These are phyloP conservation scores for Crithidia fasciculata DNA, from an alignment of 208 protist genomes.

Conservation along the genomic window DNA sequence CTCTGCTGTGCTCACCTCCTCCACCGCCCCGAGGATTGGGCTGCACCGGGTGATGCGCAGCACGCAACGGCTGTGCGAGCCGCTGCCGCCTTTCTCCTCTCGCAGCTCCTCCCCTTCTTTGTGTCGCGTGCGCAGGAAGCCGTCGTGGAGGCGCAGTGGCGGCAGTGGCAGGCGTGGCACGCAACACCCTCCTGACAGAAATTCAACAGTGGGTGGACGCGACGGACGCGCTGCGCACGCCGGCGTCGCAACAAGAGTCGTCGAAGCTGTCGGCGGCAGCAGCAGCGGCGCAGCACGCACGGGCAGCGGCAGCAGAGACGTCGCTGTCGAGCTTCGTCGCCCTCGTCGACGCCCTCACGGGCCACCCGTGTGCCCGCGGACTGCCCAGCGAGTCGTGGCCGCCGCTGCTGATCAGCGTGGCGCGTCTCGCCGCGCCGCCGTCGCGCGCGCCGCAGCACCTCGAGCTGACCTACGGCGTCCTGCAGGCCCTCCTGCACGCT, in stretches of 20 bases:
- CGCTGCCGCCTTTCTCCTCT: constrained; percentile 16
- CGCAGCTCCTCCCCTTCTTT: constrained; percentile 21
- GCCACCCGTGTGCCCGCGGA: constrained; percentile 38
- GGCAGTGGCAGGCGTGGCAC: constrained; percentile 28
- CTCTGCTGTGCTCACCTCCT: constrained; percentile 22
- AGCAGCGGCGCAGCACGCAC: neutral
- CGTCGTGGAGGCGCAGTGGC: constrained; percentile 30
- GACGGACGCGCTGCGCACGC: constrained; percentile 14
- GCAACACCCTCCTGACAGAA: constrained; percentile 22
- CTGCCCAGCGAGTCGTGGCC: constrained; percentile 31
- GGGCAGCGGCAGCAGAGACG: neutral
- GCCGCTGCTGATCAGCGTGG: constrained; percentile 27
- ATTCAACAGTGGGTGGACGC: constrained; percentile 26
- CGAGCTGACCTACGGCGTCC: constrained; percentile 27
- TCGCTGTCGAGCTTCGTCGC: constrained; percentile 24
- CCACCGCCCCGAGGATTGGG: constrained; percentile 29
- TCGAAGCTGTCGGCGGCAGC: neutral
- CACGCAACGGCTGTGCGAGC: constrained; percentile 15
- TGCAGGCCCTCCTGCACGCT: constrained; percentile 26
- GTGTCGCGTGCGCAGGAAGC: constrained; percentile 18
- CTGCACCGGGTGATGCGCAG: neutral
- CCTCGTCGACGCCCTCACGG: constrained; percentile 26
- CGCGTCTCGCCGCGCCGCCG: constrained; percentile 19
- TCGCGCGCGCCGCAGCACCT: constrained; percentile 23
- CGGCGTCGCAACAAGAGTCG: neutral